Base-by-base conservation (phyloP, 495 filamentous ascomycete genomes). In the Staphylotrichum longicolle region DNA sequence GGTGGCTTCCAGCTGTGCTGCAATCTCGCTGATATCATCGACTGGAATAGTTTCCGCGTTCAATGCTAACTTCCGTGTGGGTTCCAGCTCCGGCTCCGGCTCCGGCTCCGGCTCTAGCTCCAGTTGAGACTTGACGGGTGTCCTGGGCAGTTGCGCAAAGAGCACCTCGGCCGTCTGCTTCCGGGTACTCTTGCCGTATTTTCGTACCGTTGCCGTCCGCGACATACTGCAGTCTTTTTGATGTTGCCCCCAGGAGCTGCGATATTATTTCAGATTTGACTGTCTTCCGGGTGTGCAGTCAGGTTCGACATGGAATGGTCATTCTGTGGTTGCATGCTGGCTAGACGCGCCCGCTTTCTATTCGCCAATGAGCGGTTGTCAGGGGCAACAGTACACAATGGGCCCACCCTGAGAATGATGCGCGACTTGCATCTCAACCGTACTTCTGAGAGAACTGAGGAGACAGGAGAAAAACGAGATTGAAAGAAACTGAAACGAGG, bases 101-200 rank as follows among this genome's bases (percentile, higher is more conserved):
- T 30, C 35, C 3, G 32, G 47, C 3, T 47, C 41, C 3, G 40
- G 9, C 30, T 56, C 14, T 10, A 15, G 15, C 27, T 30, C 35
- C 3, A 15, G 47, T 3, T 47, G 35, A 3, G 40, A 14, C 39
- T 68, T 68, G 34, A 68, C 61, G 6, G 78, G 78, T 7, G 68
- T 76, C 46, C 66, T 70, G 7, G 77, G 76, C 30, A 81, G 60
- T 52, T 77, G 75, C n/a, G 70, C 72, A 60, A 81, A 80, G 50
- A 77, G 63, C 47, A 72, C 68, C 11, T 76, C 68, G 40, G 70
- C 65, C 39, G 60, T 77, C 30, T 71, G 68, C 33, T 74, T 76
- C 39, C 63, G 76, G 35, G 58, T 61, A 35, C 70, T 68, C 54
- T 75, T 79, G 45, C 78, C 78, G 64, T 81, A 80, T 68, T 74